Percentiles rank a stretch among this genome's conserved stretches.
phyloP scores from a whole-genome alignment of 2,329 filamentous ascomycete species.

The Monosporascus sp. region DNA sequence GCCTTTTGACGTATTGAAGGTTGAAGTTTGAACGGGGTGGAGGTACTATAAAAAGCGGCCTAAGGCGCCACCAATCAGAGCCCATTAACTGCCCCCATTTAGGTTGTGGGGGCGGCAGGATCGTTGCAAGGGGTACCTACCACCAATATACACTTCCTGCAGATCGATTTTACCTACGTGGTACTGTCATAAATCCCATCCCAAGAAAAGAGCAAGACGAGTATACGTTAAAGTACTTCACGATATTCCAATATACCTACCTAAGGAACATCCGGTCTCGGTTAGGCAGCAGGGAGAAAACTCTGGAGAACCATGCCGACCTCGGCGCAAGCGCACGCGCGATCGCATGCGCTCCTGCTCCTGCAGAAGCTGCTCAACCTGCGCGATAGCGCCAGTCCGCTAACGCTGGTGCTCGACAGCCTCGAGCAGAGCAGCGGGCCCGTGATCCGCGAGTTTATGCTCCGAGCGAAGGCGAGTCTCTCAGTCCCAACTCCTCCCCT shows the following conservation, averaged over 20 bases:
- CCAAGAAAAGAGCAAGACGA: too few relatives aligned
- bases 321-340: conserved; percentile 57
- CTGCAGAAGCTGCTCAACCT: conserved; percentile 77
- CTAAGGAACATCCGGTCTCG: neutral
- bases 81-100: neutral
- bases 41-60: neutral
- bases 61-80: neutral
- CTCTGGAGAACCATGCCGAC: conserved; percentile 43
- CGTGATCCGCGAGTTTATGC: conserved; percentile 67
- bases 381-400: conserved; percentile 73
- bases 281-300: neutral
- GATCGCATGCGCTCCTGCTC: conserved; percentile 78
- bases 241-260: too few relatives aligned
- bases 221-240: too few relatives aligned
- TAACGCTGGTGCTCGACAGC: conserved; percentile 80
- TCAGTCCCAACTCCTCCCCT: neutral
- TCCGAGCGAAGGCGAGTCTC: conserved; percentile 61
- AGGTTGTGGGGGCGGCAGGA: neutral
- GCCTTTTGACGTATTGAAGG: too few relatives aligned
- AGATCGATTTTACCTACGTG: too few relatives aligned
- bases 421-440: conserved; percentile 74
- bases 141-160: too few relatives aligned
- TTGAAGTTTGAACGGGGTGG: too few relatives aligned
- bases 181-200: too few relatives aligned
- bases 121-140: neutral